A percentile compares a stretch with the other conserved stretches of the same genome.
These are phyloP conservation scores for Babesia sp. DNA, from an alignment of 169 alveolate species.

Conservation along the genomic window DNA sequence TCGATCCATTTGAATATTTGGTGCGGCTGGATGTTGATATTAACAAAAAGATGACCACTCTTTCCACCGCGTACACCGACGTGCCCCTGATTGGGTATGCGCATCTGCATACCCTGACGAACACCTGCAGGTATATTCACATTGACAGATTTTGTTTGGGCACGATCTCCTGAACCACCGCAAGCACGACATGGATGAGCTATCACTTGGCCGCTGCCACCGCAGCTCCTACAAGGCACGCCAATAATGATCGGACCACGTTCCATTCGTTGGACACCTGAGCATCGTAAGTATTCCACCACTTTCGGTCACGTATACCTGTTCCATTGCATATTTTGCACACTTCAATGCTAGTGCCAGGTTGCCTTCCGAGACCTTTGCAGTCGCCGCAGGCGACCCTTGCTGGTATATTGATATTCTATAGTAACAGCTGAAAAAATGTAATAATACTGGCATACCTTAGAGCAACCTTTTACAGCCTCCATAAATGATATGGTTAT, in stretches of 20 bases:
- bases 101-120: slow-evolving; percentile 83
- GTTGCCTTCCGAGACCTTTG: slow-evolving; percentile 80
- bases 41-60: slow-evolving; percentile 84
- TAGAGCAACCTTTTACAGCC: slow-evolving; percentile 83
- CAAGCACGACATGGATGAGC: slow-evolving; percentile 81
- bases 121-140: slow-evolving; percentile 82
- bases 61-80: slow-evolving; percentile 84
- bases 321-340: slow-evolving; percentile 84
- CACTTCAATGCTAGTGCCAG: slow-evolving; percentile 71
- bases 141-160: slow-evolving; percentile 78
- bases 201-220: slow-evolving; percentile 83
- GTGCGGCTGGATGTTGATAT: slow-evolving; percentile 83
- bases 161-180: slow-evolving; percentile 82
- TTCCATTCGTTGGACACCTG: slow-evolving; percentile 79
- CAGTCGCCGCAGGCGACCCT: slow-evolving; percentile 81
- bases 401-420: slow-evolving; percentile 75
- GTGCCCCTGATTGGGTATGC: slow-evolving; percentile 85
- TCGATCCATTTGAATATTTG: slow-evolving; percentile 82
- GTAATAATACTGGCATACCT: slow-evolving; percentile 25
- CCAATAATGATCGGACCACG: slow-evolving; percentile 85
- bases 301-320: slow-evolving; percentile 47
- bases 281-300: background rate
- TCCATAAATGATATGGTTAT: slow-evolving; percentile 83
- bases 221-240: slow-evolving; percentile 85
- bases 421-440: background rate